phyloP scores from a whole-genome alignment of 192 early-diverging fungal genomes.

The Allomyces javanicus region DNA sequence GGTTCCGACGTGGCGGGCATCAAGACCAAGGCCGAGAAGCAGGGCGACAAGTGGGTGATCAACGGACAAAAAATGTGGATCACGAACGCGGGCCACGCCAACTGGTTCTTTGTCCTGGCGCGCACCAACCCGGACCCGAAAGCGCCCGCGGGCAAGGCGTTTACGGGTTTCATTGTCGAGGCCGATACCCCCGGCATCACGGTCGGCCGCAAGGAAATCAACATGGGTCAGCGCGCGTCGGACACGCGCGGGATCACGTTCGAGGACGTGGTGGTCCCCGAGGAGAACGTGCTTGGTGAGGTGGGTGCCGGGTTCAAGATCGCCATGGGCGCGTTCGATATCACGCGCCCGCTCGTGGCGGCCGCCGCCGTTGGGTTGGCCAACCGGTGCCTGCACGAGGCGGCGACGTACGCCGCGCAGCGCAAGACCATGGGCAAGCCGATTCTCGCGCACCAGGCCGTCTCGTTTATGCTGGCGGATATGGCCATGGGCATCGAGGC shows the following conservation, averaged over 20 bases:
- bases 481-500: slow-evolving; percentile 90
- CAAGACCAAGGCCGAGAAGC: slow-evolving; percentile 46
- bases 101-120: slow-evolving; percentile 94
- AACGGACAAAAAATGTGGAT: slow-evolving; percentile 97
- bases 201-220: slow-evolving; percentile 87
- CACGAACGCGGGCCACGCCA: slow-evolving; percentile 87
- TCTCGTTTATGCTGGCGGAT: slow-evolving; percentile 88
- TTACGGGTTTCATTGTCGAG: slow-evolving; percentile 92
- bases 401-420: slow-evolving; percentile 66
- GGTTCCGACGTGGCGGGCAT: slow-evolving; percentile 58
- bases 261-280: slow-evolving; percentile 62
- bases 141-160: slow-evolving; percentile 62
- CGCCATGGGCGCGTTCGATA: slow-evolving; percentile 93
- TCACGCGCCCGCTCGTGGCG: slow-evolving; percentile 76
- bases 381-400: slow-evolving; percentile 80
- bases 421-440: slow-evolving; percentile 89
- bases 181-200: slow-evolving; percentile 70
- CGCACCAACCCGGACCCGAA: slow-evolving; percentile 46
- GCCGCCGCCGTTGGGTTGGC: slow-evolving; percentile 77
- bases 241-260: slow-evolving; percentile 82
- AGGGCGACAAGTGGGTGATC: slow-evolving; percentile 59
- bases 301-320: slow-evolving; percentile 82
- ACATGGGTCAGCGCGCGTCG: slow-evolving; percentile 87
- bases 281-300: slow-evolving; percentile 54
- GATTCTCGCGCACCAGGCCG: slow-evolving; percentile 72